phyloP scores from a whole-genome alignment of 2,329 filamentous ascomycete genomes.

The Achaetomium macrosporum region DNA sequence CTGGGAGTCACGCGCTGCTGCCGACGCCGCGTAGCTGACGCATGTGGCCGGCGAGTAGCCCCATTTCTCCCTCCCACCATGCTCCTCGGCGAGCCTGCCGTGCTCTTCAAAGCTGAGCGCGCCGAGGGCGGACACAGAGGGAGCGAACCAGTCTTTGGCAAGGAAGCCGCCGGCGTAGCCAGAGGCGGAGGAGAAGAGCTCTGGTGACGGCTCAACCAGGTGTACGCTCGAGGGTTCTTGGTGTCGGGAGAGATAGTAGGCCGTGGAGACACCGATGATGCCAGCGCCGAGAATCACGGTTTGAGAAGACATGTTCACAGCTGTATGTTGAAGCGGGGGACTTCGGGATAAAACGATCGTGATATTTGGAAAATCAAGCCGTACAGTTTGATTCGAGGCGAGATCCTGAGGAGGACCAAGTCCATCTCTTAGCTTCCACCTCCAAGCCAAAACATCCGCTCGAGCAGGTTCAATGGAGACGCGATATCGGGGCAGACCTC shows the following conservation, averaged over 20 bases:
- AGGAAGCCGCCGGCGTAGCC: constrained; percentile 70
- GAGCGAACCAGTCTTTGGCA: constrained; percentile 65
- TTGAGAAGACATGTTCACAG: constrained; percentile 40
- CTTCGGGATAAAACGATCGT: too few species aligned
- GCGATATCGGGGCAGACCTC: constrained; percentile 1
- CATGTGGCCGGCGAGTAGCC: constrained; percentile 50
- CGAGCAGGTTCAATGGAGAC: constrained; percentile 3
- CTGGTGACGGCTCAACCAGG: constrained; percentile 40
- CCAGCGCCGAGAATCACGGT: constrained; percentile 65
- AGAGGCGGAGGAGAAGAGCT: constrained; percentile 67
- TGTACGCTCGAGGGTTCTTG: constrained; percentile 40
- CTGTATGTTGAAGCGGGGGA: too few species aligned
- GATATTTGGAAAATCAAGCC: too few species aligned
- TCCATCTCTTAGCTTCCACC: neutral
- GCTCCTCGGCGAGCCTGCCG: constrained; percentile 52
- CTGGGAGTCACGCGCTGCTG: constrained; percentile 32
- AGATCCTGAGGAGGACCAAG: neutral
- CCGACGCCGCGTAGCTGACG: constrained; percentile 41
- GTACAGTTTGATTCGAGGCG: neutral
- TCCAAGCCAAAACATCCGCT: constrained; percentile 1
- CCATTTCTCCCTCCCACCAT: constrained; percentile 52
- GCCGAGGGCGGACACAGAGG: constrained; percentile 52
- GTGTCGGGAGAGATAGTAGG: constrained; percentile 61
- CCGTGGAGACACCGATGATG: constrained; percentile 64
- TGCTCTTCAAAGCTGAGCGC: constrained; percentile 66